Percentiles rank a stretch among this genome's conserved stretches.
Conservation (phyloP, 495 filamentous ascomycete genomes). For the Hypoxylon perforatum region DNA sequence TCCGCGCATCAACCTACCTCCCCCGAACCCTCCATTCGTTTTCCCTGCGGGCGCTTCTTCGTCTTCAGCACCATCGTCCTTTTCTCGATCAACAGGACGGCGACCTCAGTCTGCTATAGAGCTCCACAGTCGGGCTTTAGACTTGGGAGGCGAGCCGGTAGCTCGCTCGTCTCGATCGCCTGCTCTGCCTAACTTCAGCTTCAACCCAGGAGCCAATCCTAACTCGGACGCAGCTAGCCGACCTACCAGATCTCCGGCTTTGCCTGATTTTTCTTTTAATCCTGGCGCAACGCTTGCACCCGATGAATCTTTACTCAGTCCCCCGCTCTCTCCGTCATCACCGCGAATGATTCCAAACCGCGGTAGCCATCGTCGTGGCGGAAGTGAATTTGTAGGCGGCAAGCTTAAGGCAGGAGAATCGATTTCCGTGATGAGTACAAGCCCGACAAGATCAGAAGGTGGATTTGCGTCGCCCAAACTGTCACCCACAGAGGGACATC, state of each 20-base stretch:
- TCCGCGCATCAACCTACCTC: slow-evolving; percentile 58
- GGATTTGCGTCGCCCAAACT: slow-evolving; percentile 61
- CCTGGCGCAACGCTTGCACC: slow-evolving; percentile 39
- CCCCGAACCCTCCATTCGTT: slow-evolving; percentile 77
- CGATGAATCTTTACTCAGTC: slow-evolving; percentile 53
- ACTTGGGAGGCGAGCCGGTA: slow-evolving; percentile 28
- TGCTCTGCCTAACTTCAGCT: slow-evolving; percentile 71
- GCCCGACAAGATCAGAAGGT: slow-evolving; percentile 72
- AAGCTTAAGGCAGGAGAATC: slow-evolving; percentile 69
- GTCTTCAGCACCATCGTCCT: slow-evolving; percentile 59
- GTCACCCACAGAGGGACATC: slow-evolving; percentile 56
- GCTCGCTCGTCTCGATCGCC: slow-evolving; percentile 48
- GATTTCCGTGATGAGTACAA: slow-evolving; percentile 68
- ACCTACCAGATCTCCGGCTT: slow-evolving; percentile 42
- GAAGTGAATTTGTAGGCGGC: slow-evolving; percentile 82
- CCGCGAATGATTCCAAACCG: slow-evolving; percentile 59
- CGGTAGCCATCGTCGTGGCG: slow-evolving; percentile 72
- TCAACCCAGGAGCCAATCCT: slow-evolving; percentile 66
- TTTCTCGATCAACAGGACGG: slow-evolving; percentile 56
- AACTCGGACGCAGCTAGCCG: slow-evolving; percentile 28
- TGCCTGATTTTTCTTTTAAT: slow-evolving; percentile 54
- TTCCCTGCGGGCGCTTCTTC: slow-evolving; percentile 67
- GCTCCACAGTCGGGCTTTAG: slow-evolving; percentile 32
- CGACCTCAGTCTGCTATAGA: slow-evolving; percentile 62
- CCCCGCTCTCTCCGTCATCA: slow-evolving; percentile 56